phyloP scores from a whole-genome alignment of 208 protist genomes.

The Acanthamoeba polyphaga region DNA sequence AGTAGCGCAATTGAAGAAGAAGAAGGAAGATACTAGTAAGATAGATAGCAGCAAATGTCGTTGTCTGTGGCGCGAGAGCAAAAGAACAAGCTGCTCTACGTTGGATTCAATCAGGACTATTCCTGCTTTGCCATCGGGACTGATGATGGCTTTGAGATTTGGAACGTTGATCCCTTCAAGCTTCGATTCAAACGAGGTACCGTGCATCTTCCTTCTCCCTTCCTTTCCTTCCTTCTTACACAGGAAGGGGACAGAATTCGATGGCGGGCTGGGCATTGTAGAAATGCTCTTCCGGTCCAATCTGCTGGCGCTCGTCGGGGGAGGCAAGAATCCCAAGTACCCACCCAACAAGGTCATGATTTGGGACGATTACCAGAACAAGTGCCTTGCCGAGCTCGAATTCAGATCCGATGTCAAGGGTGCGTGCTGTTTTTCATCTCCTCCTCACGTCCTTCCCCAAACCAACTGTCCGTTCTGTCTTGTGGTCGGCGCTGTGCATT shows the following conservation, averaged over 20 bases:
- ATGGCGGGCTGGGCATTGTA: slow-evolving; percentile 94
- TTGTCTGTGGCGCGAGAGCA: slow-evolving; percentile 62
- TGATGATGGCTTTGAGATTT: slow-evolving; percentile 93
- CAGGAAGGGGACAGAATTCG: neutral
- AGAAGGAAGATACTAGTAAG: no score
- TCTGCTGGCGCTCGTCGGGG: slow-evolving; percentile 95
- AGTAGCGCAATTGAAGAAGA: neutral
- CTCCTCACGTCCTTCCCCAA: neutral
- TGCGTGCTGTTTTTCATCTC: slow-evolving; percentile 78
- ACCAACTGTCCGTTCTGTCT: no score
- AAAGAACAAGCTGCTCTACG: slow-evolving; percentile 89
- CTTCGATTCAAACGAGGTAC: slow-evolving; percentile 91
- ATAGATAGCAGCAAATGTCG: neutral
- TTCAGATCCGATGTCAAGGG: slow-evolving; percentile 93
- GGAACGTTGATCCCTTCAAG: slow-evolving; percentile 94
- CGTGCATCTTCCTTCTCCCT: neutral
- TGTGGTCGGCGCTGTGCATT: no score
- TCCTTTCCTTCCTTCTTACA: neutral
- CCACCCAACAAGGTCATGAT: slow-evolving; percentile 95
- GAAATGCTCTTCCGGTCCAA: slow-evolving; percentile 97
- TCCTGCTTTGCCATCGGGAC: slow-evolving; percentile 92
- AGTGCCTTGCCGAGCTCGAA: slow-evolving; percentile 93
- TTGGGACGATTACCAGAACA: slow-evolving; percentile 94
- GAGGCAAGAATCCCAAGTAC: slow-evolving; percentile 92
- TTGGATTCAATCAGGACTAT: slow-evolving; percentile 94